These are phyloP conservation scores for Penicillium antarcticum DNA, from an alignment of 495 filamentous ascomycete species.

Conservation along the genomic window DNA sequence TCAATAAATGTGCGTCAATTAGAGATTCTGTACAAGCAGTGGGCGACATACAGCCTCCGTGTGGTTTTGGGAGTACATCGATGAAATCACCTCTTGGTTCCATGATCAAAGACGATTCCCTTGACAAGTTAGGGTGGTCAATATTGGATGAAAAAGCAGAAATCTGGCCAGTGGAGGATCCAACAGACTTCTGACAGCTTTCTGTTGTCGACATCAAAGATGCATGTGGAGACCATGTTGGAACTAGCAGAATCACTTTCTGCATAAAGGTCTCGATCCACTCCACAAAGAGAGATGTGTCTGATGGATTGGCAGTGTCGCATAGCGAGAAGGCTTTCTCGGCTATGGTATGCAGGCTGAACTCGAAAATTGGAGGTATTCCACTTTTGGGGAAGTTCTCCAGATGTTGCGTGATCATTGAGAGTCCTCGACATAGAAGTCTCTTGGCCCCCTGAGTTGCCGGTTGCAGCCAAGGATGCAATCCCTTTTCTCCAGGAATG, in stretches of 20 bases:
- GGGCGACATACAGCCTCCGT: too few relatives aligned
- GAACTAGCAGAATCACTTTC: conserved; percentile 26
- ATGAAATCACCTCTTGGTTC: too few relatives aligned
- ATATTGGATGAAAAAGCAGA: conserved; percentile 7
- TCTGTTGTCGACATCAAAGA: conserved; percentile 32
- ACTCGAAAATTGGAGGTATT: conserved; percentile 46
- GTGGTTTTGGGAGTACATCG: too few relatives aligned
- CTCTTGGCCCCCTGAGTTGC: conserved; percentile 43
- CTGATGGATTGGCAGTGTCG: conserved; percentile 26
- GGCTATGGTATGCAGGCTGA: conserved; percentile 35
- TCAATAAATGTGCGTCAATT: too few relatives aligned
- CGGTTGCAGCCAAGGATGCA: conserved; percentile 35
- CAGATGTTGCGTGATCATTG: conserved; percentile 43
- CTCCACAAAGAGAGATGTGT: conserved; percentile 34
- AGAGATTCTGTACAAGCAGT: too few relatives aligned
- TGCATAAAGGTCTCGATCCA: conserved; percentile 40
- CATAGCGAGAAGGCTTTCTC: conserved; percentile 37
- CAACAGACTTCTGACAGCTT: conserved; percentile 30
- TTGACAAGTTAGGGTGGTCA: too few relatives aligned
- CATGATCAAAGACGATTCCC: too few relatives aligned
- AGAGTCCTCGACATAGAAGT: conserved; percentile 39
- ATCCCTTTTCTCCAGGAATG: conserved; percentile 30
- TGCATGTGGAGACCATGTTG: conserved; percentile 38
- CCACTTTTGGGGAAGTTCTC: conserved; percentile 46
- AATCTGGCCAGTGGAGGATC: conserved; percentile 9